Conservation (phyloP, 2,329 filamentous ascomycete species). For the Zymoseptoria pseudotritici region DNA sequence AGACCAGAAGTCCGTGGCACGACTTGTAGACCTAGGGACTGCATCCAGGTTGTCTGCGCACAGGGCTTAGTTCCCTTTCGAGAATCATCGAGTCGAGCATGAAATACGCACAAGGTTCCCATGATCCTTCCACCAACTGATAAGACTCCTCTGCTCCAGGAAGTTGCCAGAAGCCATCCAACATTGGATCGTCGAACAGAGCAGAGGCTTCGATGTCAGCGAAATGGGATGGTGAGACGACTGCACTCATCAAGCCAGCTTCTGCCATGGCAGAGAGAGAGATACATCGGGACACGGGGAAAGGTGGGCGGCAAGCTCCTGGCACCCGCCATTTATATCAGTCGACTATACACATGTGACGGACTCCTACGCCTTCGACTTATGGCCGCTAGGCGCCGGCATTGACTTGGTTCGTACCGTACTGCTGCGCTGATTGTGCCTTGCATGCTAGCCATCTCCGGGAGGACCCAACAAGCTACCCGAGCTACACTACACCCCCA, state of each 20-base stretch:
- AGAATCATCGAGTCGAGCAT: neutral
- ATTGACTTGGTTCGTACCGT: neutral
- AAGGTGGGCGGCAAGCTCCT: neutral
- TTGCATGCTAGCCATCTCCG: neutral
- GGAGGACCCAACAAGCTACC: neutral
- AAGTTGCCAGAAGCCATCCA: neutral
- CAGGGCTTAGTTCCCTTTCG: neutral
- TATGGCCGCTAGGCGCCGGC: neutral
- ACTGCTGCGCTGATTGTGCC: neutral
- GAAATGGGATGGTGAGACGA: neutral
- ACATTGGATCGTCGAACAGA: neutral
- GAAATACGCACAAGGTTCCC: constrained; percentile 1
- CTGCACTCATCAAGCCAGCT: neutral
- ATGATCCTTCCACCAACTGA: neutral
- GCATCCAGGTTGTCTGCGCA: neutral
- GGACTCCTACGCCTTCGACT: neutral
- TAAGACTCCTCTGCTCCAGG: neutral
- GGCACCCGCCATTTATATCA: neutral
- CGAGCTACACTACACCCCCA: neutral
- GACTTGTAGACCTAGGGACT: neutral
- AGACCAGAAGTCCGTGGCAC: neutral
- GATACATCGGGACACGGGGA: neutral
- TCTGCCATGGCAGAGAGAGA: neutral
- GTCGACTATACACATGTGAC: neutral
- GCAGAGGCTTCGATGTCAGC: neutral